phyloP scores from a whole-genome alignment of 257 asterid genomes.

The Ajuga chamaepitys region DNA sequence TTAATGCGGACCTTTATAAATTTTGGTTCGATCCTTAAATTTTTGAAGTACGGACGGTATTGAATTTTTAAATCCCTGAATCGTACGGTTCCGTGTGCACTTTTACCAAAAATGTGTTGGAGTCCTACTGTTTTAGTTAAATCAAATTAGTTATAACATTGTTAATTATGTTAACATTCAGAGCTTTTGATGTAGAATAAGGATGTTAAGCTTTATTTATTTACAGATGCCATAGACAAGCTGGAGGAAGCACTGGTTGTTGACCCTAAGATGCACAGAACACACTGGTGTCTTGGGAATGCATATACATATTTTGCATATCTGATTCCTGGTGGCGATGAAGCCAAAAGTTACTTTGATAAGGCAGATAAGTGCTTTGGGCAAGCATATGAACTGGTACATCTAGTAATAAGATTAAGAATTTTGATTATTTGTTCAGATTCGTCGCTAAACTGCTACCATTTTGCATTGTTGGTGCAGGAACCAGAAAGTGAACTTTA shows the following conservation, averaged over 20 bases:
- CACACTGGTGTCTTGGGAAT: slow-evolving; percentile 88
- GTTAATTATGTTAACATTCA: background rate
- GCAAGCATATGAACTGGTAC: slow-evolving; percentile 71
- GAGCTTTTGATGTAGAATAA: background rate
- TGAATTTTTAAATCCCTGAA: no score
- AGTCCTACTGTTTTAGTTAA: background rate
- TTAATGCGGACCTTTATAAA: no score
- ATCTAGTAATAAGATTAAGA: background rate
- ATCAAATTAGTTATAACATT: background rate
- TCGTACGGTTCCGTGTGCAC: no score
- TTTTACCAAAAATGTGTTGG: no score
- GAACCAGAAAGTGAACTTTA: slow-evolving; percentile 77
- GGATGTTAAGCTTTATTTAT: slow-evolving; percentile 1
- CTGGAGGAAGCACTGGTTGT: slow-evolving; percentile 76
- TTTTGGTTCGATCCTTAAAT: no score
- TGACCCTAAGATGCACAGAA: slow-evolving; percentile 61
- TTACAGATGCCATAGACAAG: slow-evolving; percentile 63
- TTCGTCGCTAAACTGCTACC: background rate
- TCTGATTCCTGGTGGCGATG: slow-evolving; percentile 58
- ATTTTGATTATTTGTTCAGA: background rate
- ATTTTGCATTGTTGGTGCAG: slow-evolving; percentile 33
- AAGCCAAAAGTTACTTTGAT: slow-evolving; percentile 56
- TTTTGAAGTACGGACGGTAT: no score
- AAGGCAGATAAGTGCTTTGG: slow-evolving; percentile 51
- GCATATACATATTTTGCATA: slow-evolving; percentile 75